Base-by-base conservation (phyloP, 441 rosid species). In the Populus trichocarpa region DNA sequence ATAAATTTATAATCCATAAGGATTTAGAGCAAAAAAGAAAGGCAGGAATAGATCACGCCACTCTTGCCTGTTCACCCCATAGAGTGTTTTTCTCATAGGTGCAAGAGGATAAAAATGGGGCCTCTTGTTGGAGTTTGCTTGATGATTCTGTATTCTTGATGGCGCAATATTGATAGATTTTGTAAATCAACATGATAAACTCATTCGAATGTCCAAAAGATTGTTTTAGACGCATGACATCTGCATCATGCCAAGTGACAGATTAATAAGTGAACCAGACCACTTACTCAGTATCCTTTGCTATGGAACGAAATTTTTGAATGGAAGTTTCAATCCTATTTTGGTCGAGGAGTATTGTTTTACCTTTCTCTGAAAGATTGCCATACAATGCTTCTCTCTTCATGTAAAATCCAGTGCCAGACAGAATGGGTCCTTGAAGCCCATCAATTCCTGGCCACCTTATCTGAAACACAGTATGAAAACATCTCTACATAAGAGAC, bases 371-470 rank as follows among this genome's bases (percentile, higher is more conserved):
- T 20, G 20, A 42, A 25, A 77, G 26, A 36, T 74, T 80, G 10
- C 80, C 82, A 42, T 80, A 85, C 11, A 83, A 71, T n/a, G 83
- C 77, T 33, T 82, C 72, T 46, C 90, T 80, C 79, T 84, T 85
- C 59, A 85, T 84, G 80, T 83, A 87, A 80, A 79, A 85, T 38
- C 84, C 75, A 18, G 82, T 85, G 26, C 88, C 90, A 6, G 86
- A 81, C 38, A 87, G 42, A 20, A 83, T 7, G 5, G 87, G 88
- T 35, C 90, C 88, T 28, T 65, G 75, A 10, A 87, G 38, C 53
- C 90, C 87, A 76, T 87, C 90, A 71, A 85, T 63, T 36, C 87
- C 88, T 12, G 68, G 77, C 85, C 83, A 85, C 42, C 35, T 59
- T 28, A 77, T n/a, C 88, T 85, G 32, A 78, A 65, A 68, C 20